Conservation (phyloP, 1,284 basidiomycete species). For the Inonotus obliquus region DNA sequence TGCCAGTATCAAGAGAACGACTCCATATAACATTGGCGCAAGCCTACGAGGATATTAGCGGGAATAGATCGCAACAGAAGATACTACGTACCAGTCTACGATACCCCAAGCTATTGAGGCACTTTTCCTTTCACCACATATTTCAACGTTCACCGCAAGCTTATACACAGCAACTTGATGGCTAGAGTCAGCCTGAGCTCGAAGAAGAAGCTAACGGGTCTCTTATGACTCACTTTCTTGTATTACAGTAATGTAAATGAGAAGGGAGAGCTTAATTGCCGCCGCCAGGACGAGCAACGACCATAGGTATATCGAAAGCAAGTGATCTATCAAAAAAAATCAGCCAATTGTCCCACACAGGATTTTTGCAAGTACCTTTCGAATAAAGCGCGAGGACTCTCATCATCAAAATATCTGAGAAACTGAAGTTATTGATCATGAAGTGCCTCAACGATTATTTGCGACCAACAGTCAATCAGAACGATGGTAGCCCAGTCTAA, state of each 20-base stretch:
- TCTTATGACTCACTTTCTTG: background rate
- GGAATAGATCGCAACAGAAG: background rate
- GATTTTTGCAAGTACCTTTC: too few species aligned
- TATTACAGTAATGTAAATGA: background rate
- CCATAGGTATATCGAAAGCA: background rate
- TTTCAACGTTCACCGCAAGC: background rate
- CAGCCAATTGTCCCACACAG: too few species aligned
- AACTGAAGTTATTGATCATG: background rate
- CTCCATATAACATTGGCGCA: background rate
- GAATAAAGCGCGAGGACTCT: slow-evolving; percentile 2
- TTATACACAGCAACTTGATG: background rate
- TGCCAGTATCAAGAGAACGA: slow-evolving; percentile 2
- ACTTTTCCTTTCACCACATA: background rate
- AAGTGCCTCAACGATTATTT: background rate
- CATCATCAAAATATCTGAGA: background rate
- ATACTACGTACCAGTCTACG: background rate
- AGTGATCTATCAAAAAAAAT: background rate
- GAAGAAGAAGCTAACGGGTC: too few species aligned
- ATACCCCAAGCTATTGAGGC: background rate
- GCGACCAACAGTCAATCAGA: background rate
- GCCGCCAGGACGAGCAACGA: background rate
- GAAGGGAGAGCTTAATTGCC: background rate
- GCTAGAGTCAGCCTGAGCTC: too few species aligned
- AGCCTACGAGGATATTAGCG: slow-evolving; percentile 1
- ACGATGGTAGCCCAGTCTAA: background rate